Conservation (phyloP, 169 alveolate species). For the Babesia ovata region DNA sequence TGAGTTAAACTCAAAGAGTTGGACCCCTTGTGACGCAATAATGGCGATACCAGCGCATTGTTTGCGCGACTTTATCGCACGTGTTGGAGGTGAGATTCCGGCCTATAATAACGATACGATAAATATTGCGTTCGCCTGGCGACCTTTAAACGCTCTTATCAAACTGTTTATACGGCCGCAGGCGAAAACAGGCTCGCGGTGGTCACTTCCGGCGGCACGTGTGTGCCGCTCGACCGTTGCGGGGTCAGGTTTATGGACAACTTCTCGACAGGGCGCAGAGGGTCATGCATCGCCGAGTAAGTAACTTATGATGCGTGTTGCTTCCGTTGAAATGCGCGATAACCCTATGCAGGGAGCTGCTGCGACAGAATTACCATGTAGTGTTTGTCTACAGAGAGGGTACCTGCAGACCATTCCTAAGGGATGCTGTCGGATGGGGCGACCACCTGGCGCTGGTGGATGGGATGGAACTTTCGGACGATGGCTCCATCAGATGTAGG, state of each 20-base stretch:
- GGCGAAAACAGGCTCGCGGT: background rate
- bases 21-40: background rate
- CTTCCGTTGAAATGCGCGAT: background rate
- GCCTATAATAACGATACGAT: background rate
- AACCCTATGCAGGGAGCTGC: conserved; percentile 16
- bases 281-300: conserved; percentile 48
- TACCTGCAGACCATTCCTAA: conserved; percentile 26
- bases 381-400: conserved; percentile 19
- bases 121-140: background rate
- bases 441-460: conserved; percentile 7
- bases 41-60: background rate
- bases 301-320: background rate
- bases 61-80: background rate
- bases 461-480: background rate
- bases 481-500: conserved; percentile 25
- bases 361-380: conserved; percentile 14
- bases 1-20: background rate
- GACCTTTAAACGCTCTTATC: background rate
- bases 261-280: conserved; percentile 51
- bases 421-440: background rate
- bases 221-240: conserved; percentile 33
- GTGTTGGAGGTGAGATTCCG: background rate
- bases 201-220: conserved; percentile 44
- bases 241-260: conserved; percentile 48
- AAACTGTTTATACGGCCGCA: background rate